Evolutionary conservation across 768 basidiomycete genomes (phyloP).

Genomic region (Tylopilus felleus): DNA sequence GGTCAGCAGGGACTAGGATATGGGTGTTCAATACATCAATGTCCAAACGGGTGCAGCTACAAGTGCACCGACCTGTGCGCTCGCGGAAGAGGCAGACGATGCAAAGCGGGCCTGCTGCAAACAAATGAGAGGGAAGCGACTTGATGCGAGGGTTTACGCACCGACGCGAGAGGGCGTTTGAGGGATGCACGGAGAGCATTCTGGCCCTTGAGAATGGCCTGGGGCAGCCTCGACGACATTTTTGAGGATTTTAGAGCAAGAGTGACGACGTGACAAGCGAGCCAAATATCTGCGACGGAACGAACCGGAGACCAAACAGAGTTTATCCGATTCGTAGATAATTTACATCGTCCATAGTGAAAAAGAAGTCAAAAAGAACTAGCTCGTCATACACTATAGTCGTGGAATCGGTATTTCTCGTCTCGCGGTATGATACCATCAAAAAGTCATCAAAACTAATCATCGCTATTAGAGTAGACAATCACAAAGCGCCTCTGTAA

Average conservation of each 20-base stretch:
- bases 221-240: constrained; percentile 84
- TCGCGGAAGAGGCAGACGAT: constrained; percentile 58
- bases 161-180: constrained; percentile 48
- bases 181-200: constrained; percentile 43
- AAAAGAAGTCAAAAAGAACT: constrained; percentile 3
- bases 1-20: constrained; percentile 54
- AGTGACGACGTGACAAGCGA: constrained; percentile 42
- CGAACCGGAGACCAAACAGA: constrained; percentile 33
- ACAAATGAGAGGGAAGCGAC: background rate
- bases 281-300: constrained; percentile 44
- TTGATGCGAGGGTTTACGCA: constrained; percentile 29
- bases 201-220: constrained; percentile 64
- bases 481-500: constrained; percentile 63
- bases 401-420: constrained; percentile 10
- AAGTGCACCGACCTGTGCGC: constrained; percentile 55
- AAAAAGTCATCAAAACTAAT: constrained; percentile 3
- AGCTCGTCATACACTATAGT: constrained; percentile 16
- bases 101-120: constrained; percentile 64
- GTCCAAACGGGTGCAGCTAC: background rate
- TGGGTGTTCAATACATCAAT: background rate
- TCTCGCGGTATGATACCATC: constrained; percentile 17
- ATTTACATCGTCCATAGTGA: constrained; percentile 24
- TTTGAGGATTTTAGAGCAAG: constrained; percentile 49
- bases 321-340: constrained; percentile 22
- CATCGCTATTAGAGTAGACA: constrained; percentile 49